Percentiles rank a stretch among this genome's conserved stretches.
phyloP scores from a whole-genome alignment of 31 red algal genomes.

The Odonthalia washingtoniensis region DNA sequence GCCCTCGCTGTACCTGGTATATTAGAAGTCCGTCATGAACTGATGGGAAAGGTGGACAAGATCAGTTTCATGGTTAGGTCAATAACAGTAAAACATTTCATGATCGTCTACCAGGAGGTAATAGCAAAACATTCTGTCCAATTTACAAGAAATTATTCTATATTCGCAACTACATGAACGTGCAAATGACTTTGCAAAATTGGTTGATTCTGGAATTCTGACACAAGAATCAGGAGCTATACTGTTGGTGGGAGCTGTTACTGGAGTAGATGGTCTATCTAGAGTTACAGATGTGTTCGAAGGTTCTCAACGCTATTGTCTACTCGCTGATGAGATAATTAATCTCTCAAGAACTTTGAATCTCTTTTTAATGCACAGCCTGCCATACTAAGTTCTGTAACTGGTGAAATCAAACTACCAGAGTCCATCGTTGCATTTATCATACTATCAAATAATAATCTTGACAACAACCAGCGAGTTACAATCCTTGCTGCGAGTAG shows the following conservation, averaged over 20 bases:
- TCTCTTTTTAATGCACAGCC: neutral
- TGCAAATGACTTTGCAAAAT: neutral
- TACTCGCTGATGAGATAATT: neutral
- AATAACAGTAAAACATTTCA: neutral
- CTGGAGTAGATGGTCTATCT: neutral
- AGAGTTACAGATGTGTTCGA: neutral
- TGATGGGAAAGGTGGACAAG: neutral
- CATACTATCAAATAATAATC: neutral
- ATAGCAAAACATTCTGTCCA: neutral
- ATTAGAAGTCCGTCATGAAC: neutral
- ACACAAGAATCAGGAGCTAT: neutral
- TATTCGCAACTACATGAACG: slow-evolving; percentile 1
- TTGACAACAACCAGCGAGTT: slow-evolving; percentile 5
- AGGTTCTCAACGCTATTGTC: neutral
- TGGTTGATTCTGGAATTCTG: neutral
- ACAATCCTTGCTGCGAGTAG: neutral
- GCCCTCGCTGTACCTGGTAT: neutral
- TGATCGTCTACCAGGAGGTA: neutral
- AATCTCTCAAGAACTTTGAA: too few relatives aligned
- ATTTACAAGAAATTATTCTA: slow-evolving; percentile 3
- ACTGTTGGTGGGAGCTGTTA: neutral
- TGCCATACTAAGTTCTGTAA: neutral
- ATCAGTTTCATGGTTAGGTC: neutral
- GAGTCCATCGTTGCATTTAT: neutral
- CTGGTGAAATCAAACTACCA: neutral